phyloP scores from a whole-genome alignment of 1,284 basidiomycete genomes.

The Phellinidium pouzarii region DNA sequence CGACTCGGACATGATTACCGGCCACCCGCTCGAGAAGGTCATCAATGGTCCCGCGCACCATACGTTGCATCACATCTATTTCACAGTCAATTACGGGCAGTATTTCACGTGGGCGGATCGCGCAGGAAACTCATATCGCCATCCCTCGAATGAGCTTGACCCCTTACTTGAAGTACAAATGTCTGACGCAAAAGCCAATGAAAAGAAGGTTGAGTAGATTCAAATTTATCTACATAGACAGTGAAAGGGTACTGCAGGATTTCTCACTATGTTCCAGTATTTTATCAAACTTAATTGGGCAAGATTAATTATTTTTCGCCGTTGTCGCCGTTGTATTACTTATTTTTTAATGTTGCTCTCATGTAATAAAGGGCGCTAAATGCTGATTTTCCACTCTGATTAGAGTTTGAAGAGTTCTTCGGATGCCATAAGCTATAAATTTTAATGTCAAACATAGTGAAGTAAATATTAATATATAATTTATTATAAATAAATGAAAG shows the following conservation, averaged over 20 bases:
- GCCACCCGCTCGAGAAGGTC: constrained; percentile 81
- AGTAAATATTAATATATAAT: too few relatives aligned
- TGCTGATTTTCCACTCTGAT: not conserved
- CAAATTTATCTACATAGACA: not conserved
- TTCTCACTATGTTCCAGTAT: not conserved
- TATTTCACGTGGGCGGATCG: constrained; percentile 97
- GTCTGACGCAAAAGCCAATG: not conserved
- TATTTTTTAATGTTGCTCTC: not conserved
- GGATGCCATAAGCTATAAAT: too few relatives aligned
- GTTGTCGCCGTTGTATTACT: constrained; percentile 3
- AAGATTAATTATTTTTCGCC: not conserved
- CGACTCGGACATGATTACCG: constrained; percentile 99
- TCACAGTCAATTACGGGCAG: constrained; percentile 95
- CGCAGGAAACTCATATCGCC: constrained; percentile 78
- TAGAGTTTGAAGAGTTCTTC: too few relatives aligned
- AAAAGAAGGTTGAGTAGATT: constrained; percentile 10
- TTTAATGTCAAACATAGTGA: too few relatives aligned
- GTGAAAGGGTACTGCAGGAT: not conserved
- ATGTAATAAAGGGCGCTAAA: not conserved
- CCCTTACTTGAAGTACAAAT: constrained; percentile 68
- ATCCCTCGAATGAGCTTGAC: constrained; percentile 79
- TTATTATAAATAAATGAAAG: too few relatives aligned
- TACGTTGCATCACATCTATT: constrained; percentile 93
- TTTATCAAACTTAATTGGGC: not conserved
- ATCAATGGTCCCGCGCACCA: constrained; percentile 99